Evolutionary conservation across 2,329 filamentous ascomycete genomes (phyloP).

Genomic region (Fusarium heterosporum): DNA sequence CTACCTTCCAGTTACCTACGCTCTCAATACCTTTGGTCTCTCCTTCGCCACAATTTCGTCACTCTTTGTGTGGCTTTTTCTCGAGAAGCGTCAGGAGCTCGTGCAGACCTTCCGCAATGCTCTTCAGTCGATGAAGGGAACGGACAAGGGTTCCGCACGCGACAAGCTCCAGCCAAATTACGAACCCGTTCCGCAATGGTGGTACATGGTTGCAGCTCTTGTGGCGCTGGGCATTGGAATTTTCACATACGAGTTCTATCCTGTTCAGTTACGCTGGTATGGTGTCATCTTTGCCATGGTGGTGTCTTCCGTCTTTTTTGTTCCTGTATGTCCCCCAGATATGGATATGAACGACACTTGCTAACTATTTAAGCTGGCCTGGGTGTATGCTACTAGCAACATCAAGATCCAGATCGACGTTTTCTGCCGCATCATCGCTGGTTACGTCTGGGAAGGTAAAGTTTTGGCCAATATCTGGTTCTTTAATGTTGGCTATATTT

Average conservation of each 20-base stretch:
- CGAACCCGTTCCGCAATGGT: conserved; percentile 41
- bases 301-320: conserved; percentile 47
- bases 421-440: conserved; percentile 58
- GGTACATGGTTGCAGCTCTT: conserved; percentile 40
- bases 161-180: conserved; percentile 34
- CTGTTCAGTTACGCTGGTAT: conserved; percentile 50
- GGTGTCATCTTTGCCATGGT: conserved; percentile 47
- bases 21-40: conserved; percentile 63
- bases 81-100: conserved; percentile 48
- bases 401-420: conserved; percentile 59
- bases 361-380: conserved; percentile 42
- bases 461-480: conserved; percentile 55
- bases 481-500: conserved; percentile 56
- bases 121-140: neutral
- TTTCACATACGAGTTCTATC: conserved; percentile 49
- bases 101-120: conserved; percentile 12
- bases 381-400: conserved; percentile 56
- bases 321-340: conserved; percentile 49
- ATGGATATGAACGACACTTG: rapidly evolving
- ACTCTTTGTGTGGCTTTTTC: conserved; percentile 49
- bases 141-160: neutral
- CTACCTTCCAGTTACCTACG: conserved; percentile 59
- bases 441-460: conserved; percentile 59
- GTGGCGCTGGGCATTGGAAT: conserved; percentile 45
- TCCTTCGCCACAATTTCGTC: conserved; percentile 63